Base-by-base conservation (phyloP, 768 basidiomycete species). In the Suillus luteus region DNA sequence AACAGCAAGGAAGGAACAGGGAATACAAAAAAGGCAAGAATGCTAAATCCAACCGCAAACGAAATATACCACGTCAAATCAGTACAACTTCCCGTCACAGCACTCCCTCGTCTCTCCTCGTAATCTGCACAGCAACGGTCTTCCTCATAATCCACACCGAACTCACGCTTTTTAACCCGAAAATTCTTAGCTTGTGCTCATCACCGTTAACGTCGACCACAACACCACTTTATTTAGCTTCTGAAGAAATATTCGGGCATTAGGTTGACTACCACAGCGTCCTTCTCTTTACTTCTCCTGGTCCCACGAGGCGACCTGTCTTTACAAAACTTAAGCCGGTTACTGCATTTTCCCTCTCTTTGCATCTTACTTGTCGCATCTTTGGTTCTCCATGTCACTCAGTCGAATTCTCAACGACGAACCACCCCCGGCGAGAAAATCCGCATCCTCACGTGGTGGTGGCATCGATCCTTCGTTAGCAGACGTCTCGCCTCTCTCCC, bases 331-430 rank as follows among this genome's bases (percentile, higher is more conserved):
- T 60, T 31, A 62, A 65, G 63, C 59, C 66, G 38, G 62, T 65
- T 60, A 61, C 67, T 57, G 33, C 63, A 59, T 60, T 46, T 51
- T 51, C 63, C 38, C 60, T 19, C 63, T 64, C 54, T 54, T 51
- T 59, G 55, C 38, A 9, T 46, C 35, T 46, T 43, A 61, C 61
- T 66, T 55, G 55, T 54, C 48, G 8, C 27, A 37, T 52, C 54
- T 58, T 63, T 58, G 27, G 37, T 63, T 61, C 51, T 70, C 65
- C 76, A 92, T 92, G 90, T 92, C 91, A 59, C 85, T 92, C 75
- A 87, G 86, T 69, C 83, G 86, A 68, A 92, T 92, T 66, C 86
- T 92, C 77, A 92, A 92, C 78, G 86, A 91, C 78, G 87, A 90
- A 67, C 83, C 88, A 49, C 76, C 80, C 38, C 78, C 80, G 24